These are phyloP conservation scores for Phaeotremella fagi DNA, from an alignment of 768 basidiomycete species.

Conservation along the genomic window DNA sequence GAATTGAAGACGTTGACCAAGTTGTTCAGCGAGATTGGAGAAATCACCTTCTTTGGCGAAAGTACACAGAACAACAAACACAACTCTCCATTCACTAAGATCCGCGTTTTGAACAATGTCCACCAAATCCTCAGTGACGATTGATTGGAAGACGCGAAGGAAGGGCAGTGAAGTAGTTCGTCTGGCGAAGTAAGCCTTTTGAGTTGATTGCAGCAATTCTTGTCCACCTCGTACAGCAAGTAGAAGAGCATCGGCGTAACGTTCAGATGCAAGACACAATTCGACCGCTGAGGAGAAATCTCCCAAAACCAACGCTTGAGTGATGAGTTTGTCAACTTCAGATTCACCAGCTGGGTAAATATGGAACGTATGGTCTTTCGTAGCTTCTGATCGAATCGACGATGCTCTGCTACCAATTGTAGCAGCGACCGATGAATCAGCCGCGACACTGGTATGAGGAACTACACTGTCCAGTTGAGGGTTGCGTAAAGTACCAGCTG, in stretches of 20 bases:
- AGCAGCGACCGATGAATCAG: slow-evolving; percentile 89
- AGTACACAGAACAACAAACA: slow-evolving; percentile 93
- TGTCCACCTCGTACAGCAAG: slow-evolving; percentile 86
- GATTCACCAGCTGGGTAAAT: slow-evolving; percentile 85
- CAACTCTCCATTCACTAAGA: slow-evolving; percentile 88
- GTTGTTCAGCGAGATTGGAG: slow-evolving; percentile 77
- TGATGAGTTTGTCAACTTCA: slow-evolving; percentile 79
- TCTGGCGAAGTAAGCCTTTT: slow-evolving; percentile 87
- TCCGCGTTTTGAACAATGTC: slow-evolving; percentile 97
- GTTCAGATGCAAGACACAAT: slow-evolving; percentile 77
- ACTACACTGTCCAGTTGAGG: slow-evolving; percentile 55
- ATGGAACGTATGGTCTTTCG: slow-evolving; percentile 74
- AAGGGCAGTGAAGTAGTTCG: slow-evolving; percentile 73
- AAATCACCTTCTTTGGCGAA: slow-evolving; percentile 85
- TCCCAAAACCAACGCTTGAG: slow-evolving; percentile 90
- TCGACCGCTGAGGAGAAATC: slow-evolving; percentile 90
- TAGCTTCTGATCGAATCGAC: slow-evolving; percentile 62
- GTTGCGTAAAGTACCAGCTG: slow-evolving; percentile 53
- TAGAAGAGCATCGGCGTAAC: slow-evolving; percentile 91
- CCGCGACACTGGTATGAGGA: slow-evolving; percentile 67
- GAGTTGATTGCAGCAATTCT: slow-evolving; percentile 77
- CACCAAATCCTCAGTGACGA: slow-evolving; percentile 82
- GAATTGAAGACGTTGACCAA: slow-evolving; percentile 85
- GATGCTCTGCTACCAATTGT: slow-evolving; percentile 89
- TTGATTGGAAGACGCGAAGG: slow-evolving; percentile 87